Base-by-base conservation (phyloP, 1,284 basidiomycete species). In the Trichosporon ovoides region DNA sequence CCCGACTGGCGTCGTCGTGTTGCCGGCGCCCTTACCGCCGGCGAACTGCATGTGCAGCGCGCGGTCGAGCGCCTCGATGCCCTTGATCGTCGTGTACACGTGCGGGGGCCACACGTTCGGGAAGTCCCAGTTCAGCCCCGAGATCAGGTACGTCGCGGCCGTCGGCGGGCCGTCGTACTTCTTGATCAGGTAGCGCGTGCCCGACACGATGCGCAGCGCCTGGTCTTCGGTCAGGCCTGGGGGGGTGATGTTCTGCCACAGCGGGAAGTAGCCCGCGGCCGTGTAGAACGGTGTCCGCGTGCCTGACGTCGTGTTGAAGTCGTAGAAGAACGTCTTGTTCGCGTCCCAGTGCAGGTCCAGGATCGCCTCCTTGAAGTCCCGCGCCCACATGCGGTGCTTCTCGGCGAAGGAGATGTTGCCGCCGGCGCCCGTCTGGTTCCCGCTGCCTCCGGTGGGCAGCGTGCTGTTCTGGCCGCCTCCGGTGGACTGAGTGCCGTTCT, bases 331-430 rank as follows among this genome's bases (percentile, higher is more conserved):
- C 28, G 91, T 80, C 80, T 89, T 90, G 3, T 78, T 76, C 0
- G 84, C 65, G 70, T 95, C 88, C 92, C 92, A 96, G 75, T 85
- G 81, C 13, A 97, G 82, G 71, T 96, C 93, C 40, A 94, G 78
- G 59, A 96, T 84, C 0, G 86, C 91, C 2, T 75, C 80, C 57
- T 83, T 83, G 46, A 91, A 79, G 5, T 77, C 77, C 0, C 80
- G 71, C 0, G 91, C 89, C 12, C 81, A 80, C 38, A 78, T 67
- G n/a, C 76, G 80, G 71, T 92, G 89, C 22, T 65, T 65, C 0
- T 49, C 50, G 33, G 56, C 43, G 11, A 16, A 1, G 14, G 43
- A 28, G 43, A 22, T 24, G 43, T 48, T 48, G 24, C 22, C 43
- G 43, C 14, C 40, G 40, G 40, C 22, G 16, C n/a, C 16, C 18